Base-by-base conservation (phyloP, 495 filamentous ascomycete species). In the Halenospora varia region DNA sequence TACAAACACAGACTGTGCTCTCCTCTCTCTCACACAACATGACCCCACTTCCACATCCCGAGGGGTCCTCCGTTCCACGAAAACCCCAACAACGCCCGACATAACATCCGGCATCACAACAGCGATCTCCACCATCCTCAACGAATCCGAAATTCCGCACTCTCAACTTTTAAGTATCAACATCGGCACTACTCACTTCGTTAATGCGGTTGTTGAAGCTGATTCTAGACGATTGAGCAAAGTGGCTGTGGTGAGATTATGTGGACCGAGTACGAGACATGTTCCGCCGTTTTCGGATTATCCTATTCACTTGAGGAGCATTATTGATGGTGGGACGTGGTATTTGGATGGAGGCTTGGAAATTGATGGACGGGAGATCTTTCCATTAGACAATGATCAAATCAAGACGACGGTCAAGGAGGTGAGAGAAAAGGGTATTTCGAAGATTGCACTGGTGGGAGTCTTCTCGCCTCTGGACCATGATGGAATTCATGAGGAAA, bases 141-240 rank as follows among this genome's bases (percentile, higher is more conserved):
- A 64, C 13, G 50, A 64, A 39, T 65, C 69, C 2, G 42, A 60
- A 19, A 59, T 75, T n/a, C 57, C 69, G 6, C 41, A 44, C 51
- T 63, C 10, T 45, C 62, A 13, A 54, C 70, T 56, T 63, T 29
- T 55, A 10, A 55, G 55, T 51, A 41, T 62, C 15, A 62, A 80
- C n/a, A 80, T 86, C 53, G 82, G 82, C 13, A 86, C 83, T 3
- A 84, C 82, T 0, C 78, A 81, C 62, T 86, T 85, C 66, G 77
- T 86, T 57, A 86, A 86, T 64, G 82, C 83, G 8, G 79, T 86
- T 35, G 71, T 84, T 8, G 78, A 84, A 64, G 67, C 75, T 9
- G 82, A 86, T 64, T 67, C 73, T 15, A 57, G 71, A 11, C 74
- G 78, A 3, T 67, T 86, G 23, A 71, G 71, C 9, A 71, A 69